Base-by-base conservation (phyloP, 2,329 filamentous ascomycete genomes). In the Sphaerostilbella broomeana region DNA sequence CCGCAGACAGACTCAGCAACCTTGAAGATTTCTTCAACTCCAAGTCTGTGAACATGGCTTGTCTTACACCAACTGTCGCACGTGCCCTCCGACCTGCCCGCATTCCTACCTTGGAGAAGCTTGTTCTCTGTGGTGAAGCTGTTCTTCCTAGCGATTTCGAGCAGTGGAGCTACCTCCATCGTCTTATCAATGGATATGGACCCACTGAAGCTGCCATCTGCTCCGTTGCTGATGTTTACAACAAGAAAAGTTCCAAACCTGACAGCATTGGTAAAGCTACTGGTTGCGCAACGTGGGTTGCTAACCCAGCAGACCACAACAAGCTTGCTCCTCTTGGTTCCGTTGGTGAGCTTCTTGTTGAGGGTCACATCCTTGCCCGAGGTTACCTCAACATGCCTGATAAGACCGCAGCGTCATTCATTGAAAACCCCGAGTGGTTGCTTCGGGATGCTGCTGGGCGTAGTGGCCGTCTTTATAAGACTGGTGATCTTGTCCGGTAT, bases 401-500 rank as follows among this genome's bases (percentile, higher is more conserved):
- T 4, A 51, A 47, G 27, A 60, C 54, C 5, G 47, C 17, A 33
- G 51, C 34, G 35, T 46, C 15, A 46, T 66, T 54, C 36, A 56
- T 48, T n/a, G 47, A 42, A 2, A 60, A 46, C 58, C 64, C 43
- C 0, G 7, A 35, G 2, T 53, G 51, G 50, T 33, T 50, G 0
- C 31, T 42, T 0, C 41, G 22, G n/a, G 25, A 25, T n/a, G 17
- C 4, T 24, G 27, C 37, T 20, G 38, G 38, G 3, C 35, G 62
- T 69, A 37, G 20, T 25, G 32, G 39, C 43, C 35, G 7, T 5
- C 43, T 64, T 5, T 73, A 71, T 48, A 66, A 65, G 41, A 71
- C 69, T 4, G 70, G 70, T 9, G 70, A 73, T 44, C 56, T 73
- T 7, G 68, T 58, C 2, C 54, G 52, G 26, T 69, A 69, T 24